Evolutionary conservation across 2,329 filamentous ascomycete genomes (phyloP).

Genomic region (Aphanocladium album): DNA sequence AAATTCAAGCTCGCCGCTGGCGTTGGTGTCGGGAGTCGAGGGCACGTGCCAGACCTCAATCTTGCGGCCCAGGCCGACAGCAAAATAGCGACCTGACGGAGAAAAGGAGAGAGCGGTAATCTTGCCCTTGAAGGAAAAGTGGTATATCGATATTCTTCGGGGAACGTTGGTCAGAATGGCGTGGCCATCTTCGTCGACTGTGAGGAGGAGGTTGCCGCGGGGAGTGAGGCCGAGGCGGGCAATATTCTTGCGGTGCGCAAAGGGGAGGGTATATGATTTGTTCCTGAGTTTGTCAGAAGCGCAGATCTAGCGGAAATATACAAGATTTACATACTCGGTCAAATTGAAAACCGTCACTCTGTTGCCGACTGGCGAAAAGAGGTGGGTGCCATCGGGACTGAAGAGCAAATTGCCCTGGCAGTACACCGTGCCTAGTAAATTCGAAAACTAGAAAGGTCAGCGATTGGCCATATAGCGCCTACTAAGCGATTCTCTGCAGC

Average conservation of each 20-base stretch:
- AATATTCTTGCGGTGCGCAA: conserved; percentile 93
- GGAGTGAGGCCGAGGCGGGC: conserved; percentile 82
- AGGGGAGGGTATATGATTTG: conserved; percentile 80
- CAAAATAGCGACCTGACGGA: conserved; percentile 86
- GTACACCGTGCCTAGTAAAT: conserved; percentile 96
- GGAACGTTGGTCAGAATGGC: conserved; percentile 89
- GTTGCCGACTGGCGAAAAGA: conserved; percentile 95
- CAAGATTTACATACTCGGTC: conserved; percentile 63
- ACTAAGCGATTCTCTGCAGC: neutral
- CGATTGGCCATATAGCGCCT: neutral
- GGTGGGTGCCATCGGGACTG: conserved; percentile 90
- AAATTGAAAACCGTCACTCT: conserved; percentile 93
- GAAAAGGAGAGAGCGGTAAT: conserved; percentile 85
- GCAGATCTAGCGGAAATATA: accelerated
- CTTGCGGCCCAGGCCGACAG: conserved; percentile 77
- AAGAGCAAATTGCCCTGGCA: conserved; percentile 96
- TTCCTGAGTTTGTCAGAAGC: conserved; percentile 54
- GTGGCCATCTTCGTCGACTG: conserved; percentile 89
- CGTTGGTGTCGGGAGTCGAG: conserved; percentile 74
- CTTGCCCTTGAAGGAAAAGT: conserved; percentile 88
- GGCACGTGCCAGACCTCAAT: conserved; percentile 97
- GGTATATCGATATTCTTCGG: conserved; percentile 80
- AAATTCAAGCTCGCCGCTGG: conserved; percentile 82
- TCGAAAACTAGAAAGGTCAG: conserved; percentile 71
- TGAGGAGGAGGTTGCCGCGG: conserved; percentile 84